phyloP scores from a whole-genome alignment of 768 basidiomycete species.

The Xerocomellus dryophilus region DNA sequence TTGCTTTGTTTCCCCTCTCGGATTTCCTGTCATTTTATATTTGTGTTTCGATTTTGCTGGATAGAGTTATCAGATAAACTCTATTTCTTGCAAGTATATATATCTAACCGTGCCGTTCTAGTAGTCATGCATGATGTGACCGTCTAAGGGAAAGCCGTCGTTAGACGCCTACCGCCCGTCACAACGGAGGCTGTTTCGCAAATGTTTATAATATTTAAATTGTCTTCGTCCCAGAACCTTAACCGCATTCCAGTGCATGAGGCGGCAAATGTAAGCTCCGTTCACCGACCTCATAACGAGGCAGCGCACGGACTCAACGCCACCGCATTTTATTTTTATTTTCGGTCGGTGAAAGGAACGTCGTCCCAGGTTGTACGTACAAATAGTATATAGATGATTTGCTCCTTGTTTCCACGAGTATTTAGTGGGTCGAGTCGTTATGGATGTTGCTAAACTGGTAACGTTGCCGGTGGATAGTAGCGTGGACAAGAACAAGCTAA shows the following conservation, averaged over 20 bases:
- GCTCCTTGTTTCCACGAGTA: slow-evolving; percentile 4
- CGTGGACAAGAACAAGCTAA: slow-evolving; percentile 4
- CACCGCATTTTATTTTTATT: slow-evolving; percentile 3
- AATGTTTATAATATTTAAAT: background rate
- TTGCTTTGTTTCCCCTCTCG: slow-evolving; percentile 11
- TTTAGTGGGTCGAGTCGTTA: background rate
- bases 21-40: slow-evolving; percentile 9
- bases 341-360: background rate
- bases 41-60: background rate
- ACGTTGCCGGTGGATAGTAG: background rate
- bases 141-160: background rate
- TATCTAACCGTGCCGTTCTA: background rate
- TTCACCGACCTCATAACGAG: slow-evolving; percentile 1
- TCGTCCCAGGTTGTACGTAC: slow-evolving; percentile 12
- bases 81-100: background rate
- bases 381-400: background rate
- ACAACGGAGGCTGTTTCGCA: background rate
- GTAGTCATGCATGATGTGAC: background rate
- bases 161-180: background rate
- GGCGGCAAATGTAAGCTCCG: background rate
- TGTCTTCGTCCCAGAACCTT: background rate
- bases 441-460: slow-evolving; percentile 5
- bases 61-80: slow-evolving; percentile 7
- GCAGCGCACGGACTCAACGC: background rate
- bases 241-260: background rate